A percentile compares a stretch with the other conserved stretches of the same genome.
Conservation (phyloP, 1,284 basidiomycete species). For the Cronartium quercuum region DNA sequence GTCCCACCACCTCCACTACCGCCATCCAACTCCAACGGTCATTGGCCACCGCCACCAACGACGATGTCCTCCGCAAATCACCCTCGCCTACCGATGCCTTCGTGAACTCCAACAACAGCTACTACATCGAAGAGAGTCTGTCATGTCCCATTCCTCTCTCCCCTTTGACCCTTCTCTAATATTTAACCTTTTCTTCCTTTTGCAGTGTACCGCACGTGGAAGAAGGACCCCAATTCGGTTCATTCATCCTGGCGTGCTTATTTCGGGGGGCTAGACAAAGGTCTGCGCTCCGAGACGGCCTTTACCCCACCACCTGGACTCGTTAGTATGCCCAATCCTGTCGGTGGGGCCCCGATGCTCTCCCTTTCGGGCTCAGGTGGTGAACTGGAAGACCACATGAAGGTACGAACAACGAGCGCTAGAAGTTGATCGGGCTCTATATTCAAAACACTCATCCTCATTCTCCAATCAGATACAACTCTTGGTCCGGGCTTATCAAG, state of each 20-base stretch:
- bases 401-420: conserved; percentile 56
- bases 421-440: neutral
- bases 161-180: neutral
- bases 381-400: conserved; percentile 84
- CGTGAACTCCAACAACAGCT: conserved; percentile 38
- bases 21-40: neutral
- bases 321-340: conserved; percentile 53
- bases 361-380: conserved; percentile 57
- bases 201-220: conserved; percentile 47
- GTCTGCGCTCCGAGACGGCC: conserved; percentile 71
- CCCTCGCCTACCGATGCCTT: conserved; percentile 35
- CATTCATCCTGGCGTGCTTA: conserved; percentile 94
- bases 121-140: conserved; percentile 39
- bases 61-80: conserved; percentile 32
- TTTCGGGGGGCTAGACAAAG: conserved; percentile 87
- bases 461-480: conserved; percentile 70
- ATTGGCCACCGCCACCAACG: conserved; percentile 17
- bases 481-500: conserved; percentile 95
- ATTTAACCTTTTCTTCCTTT: neutral
- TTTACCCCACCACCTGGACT: conserved; percentile 75
- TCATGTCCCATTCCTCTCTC: neutral
- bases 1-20: neutral
- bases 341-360: conserved; percentile 73
- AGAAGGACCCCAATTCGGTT: conserved; percentile 70
- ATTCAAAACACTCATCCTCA: neutral